These are phyloP conservation scores for Pelagophyceae sp. DNA, from an alignment of 352 stramenopile genomes.

Conservation along the genomic window DNA sequence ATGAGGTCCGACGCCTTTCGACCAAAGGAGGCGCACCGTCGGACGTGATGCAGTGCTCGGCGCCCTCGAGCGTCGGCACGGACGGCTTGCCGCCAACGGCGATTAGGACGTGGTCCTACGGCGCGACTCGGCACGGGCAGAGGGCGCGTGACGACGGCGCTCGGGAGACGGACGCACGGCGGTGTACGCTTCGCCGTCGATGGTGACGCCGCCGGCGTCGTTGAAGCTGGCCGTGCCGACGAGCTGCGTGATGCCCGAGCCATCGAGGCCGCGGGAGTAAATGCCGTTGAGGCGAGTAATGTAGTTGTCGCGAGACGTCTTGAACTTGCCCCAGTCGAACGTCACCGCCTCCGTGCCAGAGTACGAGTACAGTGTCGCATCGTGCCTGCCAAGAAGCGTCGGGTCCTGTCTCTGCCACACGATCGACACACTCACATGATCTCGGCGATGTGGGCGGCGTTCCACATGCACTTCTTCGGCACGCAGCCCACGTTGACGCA, in stretches of 20 bases:
- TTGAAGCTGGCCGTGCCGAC: constrained; percentile 73
- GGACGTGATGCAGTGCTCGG: constrained; percentile 82
- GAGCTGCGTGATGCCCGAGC: constrained; percentile 72
- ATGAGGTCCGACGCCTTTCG: no score
- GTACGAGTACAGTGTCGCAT: constrained; percentile 24
- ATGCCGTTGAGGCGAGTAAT: constrained; percentile 90
- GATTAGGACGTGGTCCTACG: constrained; percentile 88
- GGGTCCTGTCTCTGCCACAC: constrained; percentile 22
- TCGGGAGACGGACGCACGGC: no score
- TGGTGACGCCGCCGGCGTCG: constrained; percentile 58
- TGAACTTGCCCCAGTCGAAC: constrained; percentile 82
- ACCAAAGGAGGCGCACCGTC: no score
- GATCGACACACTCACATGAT: constrained; percentile 32
- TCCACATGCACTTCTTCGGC: constrained; percentile 97
- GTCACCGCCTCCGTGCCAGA: constrained; percentile 49
- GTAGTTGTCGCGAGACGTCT: constrained; percentile 82
- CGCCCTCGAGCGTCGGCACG: constrained; percentile 57
- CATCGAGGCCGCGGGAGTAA: constrained; percentile 82
- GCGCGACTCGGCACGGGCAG: no score
- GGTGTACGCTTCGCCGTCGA: constrained; percentile 61
- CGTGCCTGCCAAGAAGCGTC: neutral
- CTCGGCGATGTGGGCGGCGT: constrained; percentile 68
- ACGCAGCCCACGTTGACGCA: constrained; percentile 98
- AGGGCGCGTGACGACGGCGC: no score
- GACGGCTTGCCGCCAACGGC: constrained; percentile 78